Conservation (phyloP, 1,139 yeast genomes). For the Pichia inconspicua region DNA sequence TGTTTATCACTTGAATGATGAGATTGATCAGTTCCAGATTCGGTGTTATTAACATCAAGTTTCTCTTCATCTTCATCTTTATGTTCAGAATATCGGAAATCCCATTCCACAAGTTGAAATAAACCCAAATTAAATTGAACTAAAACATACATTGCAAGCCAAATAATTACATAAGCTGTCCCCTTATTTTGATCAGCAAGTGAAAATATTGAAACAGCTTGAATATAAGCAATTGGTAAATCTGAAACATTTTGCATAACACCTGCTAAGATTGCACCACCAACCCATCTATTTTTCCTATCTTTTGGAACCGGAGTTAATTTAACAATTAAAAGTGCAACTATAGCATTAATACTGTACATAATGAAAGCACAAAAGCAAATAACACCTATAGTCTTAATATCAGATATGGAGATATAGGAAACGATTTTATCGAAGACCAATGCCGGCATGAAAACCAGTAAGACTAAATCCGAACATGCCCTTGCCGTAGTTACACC, state of each 20-base stretch:
- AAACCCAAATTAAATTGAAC: constrained; percentile 74
- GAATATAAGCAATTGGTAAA: constrained; percentile 54
- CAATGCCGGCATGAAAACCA: constrained; percentile 51
- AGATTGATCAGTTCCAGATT: neutral
- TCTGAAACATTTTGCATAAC: constrained; percentile 56
- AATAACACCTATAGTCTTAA: constrained; percentile 48
- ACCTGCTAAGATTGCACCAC: constrained; percentile 51
- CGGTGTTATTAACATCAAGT: neutral
- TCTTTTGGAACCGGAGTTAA: constrained; percentile 39
- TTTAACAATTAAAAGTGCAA: constrained; percentile 28
- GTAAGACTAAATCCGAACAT: constrained; percentile 45
- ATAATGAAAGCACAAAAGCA: constrained; percentile 43
- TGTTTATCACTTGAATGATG: neutral
- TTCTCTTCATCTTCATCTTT: neutral
- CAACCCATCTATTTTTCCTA: constrained; percentile 38
- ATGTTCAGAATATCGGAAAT: constrained; percentile 35
- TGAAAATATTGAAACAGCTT: constrained; percentile 56
- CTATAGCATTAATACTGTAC: constrained; percentile 33
- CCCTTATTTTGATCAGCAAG: constrained; percentile 63
- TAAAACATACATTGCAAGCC: constrained; percentile 65
- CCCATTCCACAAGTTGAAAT: constrained; percentile 60
- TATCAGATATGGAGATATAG: constrained; percentile 44
- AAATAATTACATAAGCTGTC: constrained; percentile 80
- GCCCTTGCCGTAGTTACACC: constrained; percentile 54
- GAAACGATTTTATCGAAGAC: constrained; percentile 44